Conservation (phyloP, 805 yeast genomes). For the Candida koratica region DNA sequence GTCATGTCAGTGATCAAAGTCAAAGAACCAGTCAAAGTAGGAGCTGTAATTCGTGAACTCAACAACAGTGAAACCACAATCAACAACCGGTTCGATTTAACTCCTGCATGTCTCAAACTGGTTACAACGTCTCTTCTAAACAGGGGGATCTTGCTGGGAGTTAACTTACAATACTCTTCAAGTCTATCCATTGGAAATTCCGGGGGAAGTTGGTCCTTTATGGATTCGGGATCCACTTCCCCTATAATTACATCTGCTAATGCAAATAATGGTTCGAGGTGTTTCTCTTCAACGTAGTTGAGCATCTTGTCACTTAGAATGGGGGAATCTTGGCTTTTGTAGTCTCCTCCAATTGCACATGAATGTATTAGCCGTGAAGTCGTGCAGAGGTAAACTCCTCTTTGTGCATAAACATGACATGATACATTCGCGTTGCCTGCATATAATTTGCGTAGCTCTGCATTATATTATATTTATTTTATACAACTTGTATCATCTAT, state of each 20-base stretch:
- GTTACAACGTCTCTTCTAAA: slow-evolving; percentile 18
- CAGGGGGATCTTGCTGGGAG: slow-evolving; percentile 30
- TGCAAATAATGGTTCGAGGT: slow-evolving; percentile 25
- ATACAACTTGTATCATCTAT: not conserved
- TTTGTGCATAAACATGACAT: too few species aligned
- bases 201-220: slow-evolving; percentile 23
- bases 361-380: slow-evolving; percentile 1
- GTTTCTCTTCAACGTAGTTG: slow-evolving; percentile 13
- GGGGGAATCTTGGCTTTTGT: too few species aligned
- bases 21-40: slow-evolving; percentile 30
- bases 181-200: slow-evolving; percentile 26
- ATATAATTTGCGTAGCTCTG: too few species aligned
- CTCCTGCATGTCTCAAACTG: slow-evolving; percentile 16
- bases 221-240: slow-evolving; percentile 25
- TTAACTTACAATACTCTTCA: slow-evolving; percentile 26
- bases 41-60: slow-evolving; percentile 29
- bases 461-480: not conserved
- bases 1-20: slow-evolving; percentile 37
- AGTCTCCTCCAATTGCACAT: too few species aligned
- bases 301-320: too few species aligned
- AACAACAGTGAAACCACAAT: slow-evolving; percentile 23
- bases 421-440: too few species aligned
- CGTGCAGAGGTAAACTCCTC: not conserved
- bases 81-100: slow-evolving; percentile 20
- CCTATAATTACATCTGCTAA: slow-evolving; percentile 35